Percentiles rank a stretch among this genome's conserved stretches.
These are phyloP conservation scores for Yamadazyma atlantica DNA, from an alignment of 1,139 yeast species.

Conservation along the genomic window DNA sequence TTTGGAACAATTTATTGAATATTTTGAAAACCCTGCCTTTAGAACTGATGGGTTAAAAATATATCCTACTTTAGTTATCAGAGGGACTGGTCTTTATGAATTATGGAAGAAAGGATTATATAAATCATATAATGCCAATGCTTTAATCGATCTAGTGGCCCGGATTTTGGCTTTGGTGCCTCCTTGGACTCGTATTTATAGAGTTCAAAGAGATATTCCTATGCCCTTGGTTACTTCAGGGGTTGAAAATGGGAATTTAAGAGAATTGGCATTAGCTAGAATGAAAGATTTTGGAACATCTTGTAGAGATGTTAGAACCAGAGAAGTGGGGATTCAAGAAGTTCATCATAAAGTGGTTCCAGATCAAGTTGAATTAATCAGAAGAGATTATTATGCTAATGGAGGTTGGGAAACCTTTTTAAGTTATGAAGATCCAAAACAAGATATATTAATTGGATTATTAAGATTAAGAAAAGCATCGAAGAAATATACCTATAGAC, in stretches of 20 bases:
- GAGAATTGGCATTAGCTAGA: slow-evolving; percentile 94
- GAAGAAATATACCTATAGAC: slow-evolving; percentile 85
- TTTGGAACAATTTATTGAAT: slow-evolving; percentile 90
- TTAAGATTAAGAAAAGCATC: slow-evolving; percentile 86
- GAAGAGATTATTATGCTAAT: slow-evolving; percentile 95
- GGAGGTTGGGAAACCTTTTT: slow-evolving; percentile 99
- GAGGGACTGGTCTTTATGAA: slow-evolving; percentile 97
- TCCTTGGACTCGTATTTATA: slow-evolving; percentile 98
- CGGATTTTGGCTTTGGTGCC: slow-evolving; percentile 94
- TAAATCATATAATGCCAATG: slow-evolving; percentile 93
- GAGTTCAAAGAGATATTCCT: slow-evolving; percentile 98
- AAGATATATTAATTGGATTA: slow-evolving; percentile 91
- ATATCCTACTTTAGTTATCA: slow-evolving; percentile 92
- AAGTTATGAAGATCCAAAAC: slow-evolving; percentile 95
- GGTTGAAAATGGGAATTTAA: slow-evolving; percentile 94
- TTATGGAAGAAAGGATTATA: slow-evolving; percentile 96
- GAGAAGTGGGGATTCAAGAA: slow-evolving; percentile 98
- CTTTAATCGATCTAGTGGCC: slow-evolving; percentile 90
- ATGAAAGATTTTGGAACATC: slow-evolving; percentile 98
- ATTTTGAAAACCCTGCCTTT: slow-evolving; percentile 94
- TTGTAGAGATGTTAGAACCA: slow-evolving; percentile 95
- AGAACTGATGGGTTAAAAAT: slow-evolving; percentile 95
- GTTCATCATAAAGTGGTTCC: slow-evolving; percentile 97
- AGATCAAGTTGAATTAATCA: slow-evolving; percentile 91
- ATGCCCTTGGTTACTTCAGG: slow-evolving; percentile 99